phyloP scores from a whole-genome alignment of 2,329 filamentous ascomycete genomes.

The Hypoxylon sp. region DNA sequence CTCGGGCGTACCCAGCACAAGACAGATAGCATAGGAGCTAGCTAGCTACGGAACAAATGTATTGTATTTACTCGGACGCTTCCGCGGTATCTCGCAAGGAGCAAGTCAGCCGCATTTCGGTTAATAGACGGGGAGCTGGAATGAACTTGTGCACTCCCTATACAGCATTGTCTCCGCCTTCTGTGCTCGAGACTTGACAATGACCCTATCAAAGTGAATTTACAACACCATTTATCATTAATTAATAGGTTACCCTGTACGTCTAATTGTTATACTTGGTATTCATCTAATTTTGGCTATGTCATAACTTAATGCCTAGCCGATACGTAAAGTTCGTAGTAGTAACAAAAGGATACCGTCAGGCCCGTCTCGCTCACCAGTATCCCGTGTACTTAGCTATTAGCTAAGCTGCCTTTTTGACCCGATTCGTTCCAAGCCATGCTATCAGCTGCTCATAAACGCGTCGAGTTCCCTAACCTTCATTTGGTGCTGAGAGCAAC shows the following conservation, averaged over 20 bases:
- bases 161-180: neutral
- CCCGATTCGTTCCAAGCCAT: slow-evolving; percentile 14
- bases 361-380: slow-evolving; percentile 17
- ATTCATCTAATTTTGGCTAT: slow-evolving; percentile 33
- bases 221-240: neutral
- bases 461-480: slow-evolving; percentile 47
- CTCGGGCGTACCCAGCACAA: neutral
- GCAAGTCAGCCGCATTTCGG: slow-evolving; percentile 10
- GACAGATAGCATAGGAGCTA: neutral
- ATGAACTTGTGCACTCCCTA: neutral
- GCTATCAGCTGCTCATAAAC: slow-evolving; percentile 19
- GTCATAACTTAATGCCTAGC: slow-evolving; percentile 20
- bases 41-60: neutral
- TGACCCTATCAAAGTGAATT: neutral
- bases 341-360: slow-evolving; percentile 17
- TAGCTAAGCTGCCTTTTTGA: neutral
- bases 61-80: slow-evolving; percentile 25
- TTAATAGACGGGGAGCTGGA: slow-evolving; percentile 22
- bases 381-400: slow-evolving; percentile 4
- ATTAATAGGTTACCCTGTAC: neutral
- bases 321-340: slow-evolving; percentile 17
- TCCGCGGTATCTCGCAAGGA: neutral
- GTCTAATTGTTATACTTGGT: slow-evolving; percentile 14
- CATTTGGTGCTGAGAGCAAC: slow-evolving; percentile 86
- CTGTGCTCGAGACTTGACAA: neutral